Base-by-base conservation (phyloP, 1,139 yeast genomes). In the Suhomyces ambrosiae region DNA sequence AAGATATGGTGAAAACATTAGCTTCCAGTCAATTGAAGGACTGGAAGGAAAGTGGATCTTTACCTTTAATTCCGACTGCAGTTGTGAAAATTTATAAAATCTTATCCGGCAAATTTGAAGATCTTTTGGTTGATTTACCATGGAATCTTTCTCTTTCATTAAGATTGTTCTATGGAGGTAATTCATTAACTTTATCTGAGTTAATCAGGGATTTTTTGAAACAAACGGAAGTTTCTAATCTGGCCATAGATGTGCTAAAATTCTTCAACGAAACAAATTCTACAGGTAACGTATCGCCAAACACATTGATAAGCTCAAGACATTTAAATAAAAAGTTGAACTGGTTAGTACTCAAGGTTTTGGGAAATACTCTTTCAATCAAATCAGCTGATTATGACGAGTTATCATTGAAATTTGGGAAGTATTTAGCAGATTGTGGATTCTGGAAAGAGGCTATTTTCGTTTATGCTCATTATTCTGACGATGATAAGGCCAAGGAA, bases 131-230 rank as follows among this genome's bases (percentile, higher is more conserved):
- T 0, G 76, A 69, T 1, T 67, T 86, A 24, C 76, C 85, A 11
- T 88, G 96, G 95, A 69, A 74, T 38, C 67, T 82, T 27, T 69
- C 76, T 9, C 67, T 89, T 23, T 80, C 82, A 0, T 48, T 86
- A 37, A 57, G 69, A 21, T 53, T 88, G 13, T 79, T 78, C 58
- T 90, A 82, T 58, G 89, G 86, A 6, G 53, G 73, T 42, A 60
- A 58, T 27, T 54, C 76, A 3, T 55, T 78, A 34, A 65, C 65
- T 38, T 53, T 82, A n/a, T 69, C 63, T 39, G 66, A 73, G 14
- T 49, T 68, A 8, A 56, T 71, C 26, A 50, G 51, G 23, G 54
- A 57, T 58, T 48, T 40, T 34, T 44, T 17, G 36, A 10, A 10
- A 14, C 33, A 23, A 11, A 30, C 13, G 13, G 27, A 22, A n/a